Conservation (phyloP, 2,329 filamentous ascomycete species). For the Colletotrichum sp. region DNA sequence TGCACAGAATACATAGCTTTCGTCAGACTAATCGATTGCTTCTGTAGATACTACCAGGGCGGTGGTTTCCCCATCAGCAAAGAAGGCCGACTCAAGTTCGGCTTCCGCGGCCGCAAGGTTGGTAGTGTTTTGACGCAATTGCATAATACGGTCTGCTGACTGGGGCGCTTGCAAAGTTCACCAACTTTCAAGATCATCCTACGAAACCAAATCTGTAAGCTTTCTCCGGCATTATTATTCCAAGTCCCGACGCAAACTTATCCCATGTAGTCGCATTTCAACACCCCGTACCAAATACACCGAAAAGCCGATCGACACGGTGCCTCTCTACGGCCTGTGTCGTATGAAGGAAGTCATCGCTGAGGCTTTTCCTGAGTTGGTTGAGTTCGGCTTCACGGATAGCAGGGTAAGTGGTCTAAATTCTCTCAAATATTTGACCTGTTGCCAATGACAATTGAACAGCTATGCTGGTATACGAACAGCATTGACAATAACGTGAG, state of each 20-base stretch:
- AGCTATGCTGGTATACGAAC: slow-evolving; percentile 16
- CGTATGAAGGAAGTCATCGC: slow-evolving; percentile 27
- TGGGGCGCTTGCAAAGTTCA: background rate
- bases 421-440: background rate
- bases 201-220: background rate
- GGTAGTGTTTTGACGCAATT: background rate
- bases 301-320: slow-evolving; percentile 24
- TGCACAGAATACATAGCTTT: background rate
- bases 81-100: slow-evolving; percentile 28
- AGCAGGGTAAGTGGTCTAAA: background rate
- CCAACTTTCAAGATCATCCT: background rate
- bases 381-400: slow-evolving; percentile 27
- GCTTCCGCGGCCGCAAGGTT: slow-evolving; percentile 23
- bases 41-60: slow-evolving; percentile 20
- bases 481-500: slow-evolving; percentile 2
- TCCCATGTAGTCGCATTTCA: slow-evolving; percentile 9
- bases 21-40: background rate
- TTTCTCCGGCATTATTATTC: background rate
- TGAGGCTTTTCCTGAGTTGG: slow-evolving; percentile 24
- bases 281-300: slow-evolving; percentile 27
- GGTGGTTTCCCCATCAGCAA: slow-evolving; percentile 26
- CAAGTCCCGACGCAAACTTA: background rate
- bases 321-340: slow-evolving; percentile 25
- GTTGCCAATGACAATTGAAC: background rate
- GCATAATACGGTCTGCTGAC: background rate